Base-by-base conservation (phyloP, 2,329 filamentous ascomycete species). In the Ilyonectria sp. region DNA sequence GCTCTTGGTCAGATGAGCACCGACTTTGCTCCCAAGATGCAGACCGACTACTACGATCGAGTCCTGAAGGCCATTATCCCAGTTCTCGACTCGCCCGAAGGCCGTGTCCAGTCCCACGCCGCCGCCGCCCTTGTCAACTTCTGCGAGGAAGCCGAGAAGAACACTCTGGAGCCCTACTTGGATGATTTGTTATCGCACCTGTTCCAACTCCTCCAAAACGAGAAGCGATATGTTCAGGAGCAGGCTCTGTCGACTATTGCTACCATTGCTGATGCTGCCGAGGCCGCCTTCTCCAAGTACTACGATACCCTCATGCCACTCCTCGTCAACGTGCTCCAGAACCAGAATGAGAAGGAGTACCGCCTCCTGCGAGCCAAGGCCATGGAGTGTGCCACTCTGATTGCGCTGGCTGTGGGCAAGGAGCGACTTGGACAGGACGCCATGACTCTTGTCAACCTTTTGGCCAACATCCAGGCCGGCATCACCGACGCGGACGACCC, bases 1-100 rank as follows among this genome's bases (percentile, higher is more conserved):
- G 96, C 96, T 47, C 88, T 99, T n/a, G 96, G 96, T 31, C 96
- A 99, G 82, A 99, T 99, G 96, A 98, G 95, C 84, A 99, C 96
- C 35, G 96, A 99, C 79, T 99, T 99, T 80, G 95, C 97, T 13
- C 95, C 95, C 13, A 97, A 93, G 11, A 98, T 99, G 95, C 96
- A 99, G 82, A 93, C 94, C 73, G 96, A 97, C 76, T 97, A 97
- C 81, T 96, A 97, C 80, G 90, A 93, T 71, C 87, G 91, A 50
- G 93, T 99, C 17, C 87, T 99, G 58, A 94, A 91, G 74, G 94
- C 94, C 73, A 96, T 99, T 62, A 94, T 99, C 60, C 95, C 95
- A 1, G 95, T 98, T 1, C 88, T 99, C 6, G 90, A 95, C 76
- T 97, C 94, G 2, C 89, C 94, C 1, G 95, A 99, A 80, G 93